Percentiles rank a stretch among this genome's conserved stretches.
These are phyloP conservation scores for Russula brevipes DNA, from an alignment of 768 basidiomycete genomes.

Conservation along the genomic window DNA sequence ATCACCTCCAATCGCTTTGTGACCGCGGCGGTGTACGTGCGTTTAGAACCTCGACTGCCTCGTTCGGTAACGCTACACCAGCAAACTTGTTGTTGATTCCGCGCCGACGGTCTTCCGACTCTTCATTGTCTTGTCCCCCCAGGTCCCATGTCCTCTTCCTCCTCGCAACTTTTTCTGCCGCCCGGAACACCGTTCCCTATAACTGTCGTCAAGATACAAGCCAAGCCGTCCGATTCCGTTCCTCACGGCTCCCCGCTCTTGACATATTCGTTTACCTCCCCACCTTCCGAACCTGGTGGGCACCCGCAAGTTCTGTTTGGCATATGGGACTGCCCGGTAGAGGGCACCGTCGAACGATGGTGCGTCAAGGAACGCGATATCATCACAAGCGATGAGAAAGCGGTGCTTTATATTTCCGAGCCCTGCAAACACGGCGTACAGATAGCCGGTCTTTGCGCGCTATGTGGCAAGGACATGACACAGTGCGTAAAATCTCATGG, in stretches of 20 bases:
- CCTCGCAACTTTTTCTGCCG: slow-evolving; percentile 69
- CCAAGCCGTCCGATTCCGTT: slow-evolving; percentile 41
- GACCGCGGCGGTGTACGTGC: slow-evolving; percentile 11
- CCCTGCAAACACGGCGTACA: slow-evolving; percentile 98
- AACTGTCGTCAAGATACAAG: slow-evolving; percentile 67
- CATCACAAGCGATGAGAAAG: slow-evolving; percentile 49
- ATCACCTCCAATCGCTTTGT: not conserved
- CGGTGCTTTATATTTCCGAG: slow-evolving; percentile 67
- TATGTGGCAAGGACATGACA: slow-evolving; percentile 96
- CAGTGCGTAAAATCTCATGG: slow-evolving; percentile 46
- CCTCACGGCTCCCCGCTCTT: slow-evolving; percentile 73
- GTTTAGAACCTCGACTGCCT: slow-evolving; percentile 1
- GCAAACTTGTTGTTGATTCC: slow-evolving; percentile 1
- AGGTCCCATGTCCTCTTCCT: slow-evolving; percentile 19
- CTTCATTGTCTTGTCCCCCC: too few relatives aligned
- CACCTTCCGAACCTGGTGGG: slow-evolving; percentile 41
- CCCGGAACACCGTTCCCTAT: slow-evolving; percentile 81
- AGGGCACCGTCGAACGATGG: slow-evolving; percentile 75
- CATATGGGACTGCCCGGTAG: slow-evolving; percentile 85
- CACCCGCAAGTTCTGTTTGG: slow-evolving; percentile 70
- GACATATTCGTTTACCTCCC: slow-evolving; percentile 74
- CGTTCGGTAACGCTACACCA: slow-evolving; percentile 4
- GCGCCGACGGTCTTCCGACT: slow-evolving; percentile 1
- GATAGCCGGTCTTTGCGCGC: slow-evolving; percentile 82
- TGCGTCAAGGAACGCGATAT: slow-evolving; percentile 59